Conservation (phyloP, 1,139 yeast genomes). For the Blastobotrys indianensis region DNA sequence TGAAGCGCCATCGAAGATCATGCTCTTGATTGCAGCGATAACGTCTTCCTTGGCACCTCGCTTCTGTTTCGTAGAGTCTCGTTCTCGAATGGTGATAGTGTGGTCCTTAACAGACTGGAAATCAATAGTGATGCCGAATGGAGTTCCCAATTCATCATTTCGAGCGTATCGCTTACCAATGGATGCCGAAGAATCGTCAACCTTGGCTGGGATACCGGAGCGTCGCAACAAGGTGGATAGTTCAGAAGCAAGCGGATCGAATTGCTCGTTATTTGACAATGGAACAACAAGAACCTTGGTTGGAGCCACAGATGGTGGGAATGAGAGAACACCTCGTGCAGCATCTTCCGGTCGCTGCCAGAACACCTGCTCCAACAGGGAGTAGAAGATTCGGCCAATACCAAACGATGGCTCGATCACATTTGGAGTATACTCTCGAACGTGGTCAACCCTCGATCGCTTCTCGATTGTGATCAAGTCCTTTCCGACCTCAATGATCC, state of each 20-base stretch:
- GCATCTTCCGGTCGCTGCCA: conserved; percentile 92
- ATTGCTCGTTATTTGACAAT: conserved; percentile 74
- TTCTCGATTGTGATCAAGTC: conserved; percentile 70
- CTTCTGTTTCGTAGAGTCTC: conserved; percentile 95
- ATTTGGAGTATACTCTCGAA: conserved; percentile 93
- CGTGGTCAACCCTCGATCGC: conserved; percentile 76
- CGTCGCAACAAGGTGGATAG: conserved; percentile 60
- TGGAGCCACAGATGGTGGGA: conserved; percentile 96
- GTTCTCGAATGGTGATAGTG: conserved; percentile 92
- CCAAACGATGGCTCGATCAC: conserved; percentile 99
- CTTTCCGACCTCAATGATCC: conserved; percentile 61
- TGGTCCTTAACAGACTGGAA: conserved; percentile 88
- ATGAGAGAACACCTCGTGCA: conserved; percentile 86
- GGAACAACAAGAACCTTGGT: conserved; percentile 96
- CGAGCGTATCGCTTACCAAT: conserved; percentile 98
- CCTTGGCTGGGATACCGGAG: conserved; percentile 87
- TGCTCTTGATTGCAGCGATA: conserved; percentile 67
- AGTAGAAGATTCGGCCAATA: conserved; percentile 93
- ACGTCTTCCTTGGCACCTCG: conserved; percentile 84
- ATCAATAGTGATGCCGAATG: conserved; percentile 97
- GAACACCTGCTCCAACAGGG: conserved; percentile 89
- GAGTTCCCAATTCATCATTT: conserved; percentile 98
- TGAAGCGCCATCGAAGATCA: conserved; percentile 65
- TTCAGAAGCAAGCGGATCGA: conserved; percentile 68
- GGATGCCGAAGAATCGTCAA: conserved; percentile 96